Evolutionary conservation across 2,329 filamentous ascomycete species (phyloP).

Genomic region (Annulohypoxylon truncatum): DNA sequence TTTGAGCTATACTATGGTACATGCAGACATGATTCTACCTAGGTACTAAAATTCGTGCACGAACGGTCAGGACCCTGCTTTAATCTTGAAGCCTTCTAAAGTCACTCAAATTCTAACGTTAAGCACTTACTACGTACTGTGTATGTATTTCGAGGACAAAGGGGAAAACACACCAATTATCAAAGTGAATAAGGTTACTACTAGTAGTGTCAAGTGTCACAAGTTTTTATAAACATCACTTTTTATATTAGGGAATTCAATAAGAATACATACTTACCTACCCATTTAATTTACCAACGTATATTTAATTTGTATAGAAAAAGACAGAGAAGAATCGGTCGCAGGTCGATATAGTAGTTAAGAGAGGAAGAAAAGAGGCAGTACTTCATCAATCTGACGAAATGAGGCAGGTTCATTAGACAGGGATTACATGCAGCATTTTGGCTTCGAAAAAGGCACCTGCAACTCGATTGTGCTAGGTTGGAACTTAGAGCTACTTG

Average conservation of each 20-base stretch:
- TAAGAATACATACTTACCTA: neutral
- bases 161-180: neutral
- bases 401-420: slow-evolving; percentile 26
- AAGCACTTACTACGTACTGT: no score
- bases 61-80: slow-evolving; percentile 18
- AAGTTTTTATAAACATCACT: neutral
- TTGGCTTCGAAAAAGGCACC: slow-evolving; percentile 3
- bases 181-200: neutral
- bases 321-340: neutral
- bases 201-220: neutral
- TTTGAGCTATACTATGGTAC: neutral
- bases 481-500: neutral
- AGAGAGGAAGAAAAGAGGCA: neutral
- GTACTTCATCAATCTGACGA: slow-evolving; percentile 32
- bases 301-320: neutral
- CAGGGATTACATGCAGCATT: slow-evolving; percentile 16
- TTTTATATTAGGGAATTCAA: neutral
- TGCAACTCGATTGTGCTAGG: neutral
- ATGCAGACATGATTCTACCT: neutral
- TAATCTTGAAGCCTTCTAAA: neutral
- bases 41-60: neutral
- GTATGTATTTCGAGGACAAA: neutral
- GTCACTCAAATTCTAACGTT: neutral
- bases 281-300: neutral
- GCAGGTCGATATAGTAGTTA: neutral